Evolutionary conservation across 495 filamentous ascomycete genomes (phyloP).

Genomic region (Tuber brumale): DNA sequence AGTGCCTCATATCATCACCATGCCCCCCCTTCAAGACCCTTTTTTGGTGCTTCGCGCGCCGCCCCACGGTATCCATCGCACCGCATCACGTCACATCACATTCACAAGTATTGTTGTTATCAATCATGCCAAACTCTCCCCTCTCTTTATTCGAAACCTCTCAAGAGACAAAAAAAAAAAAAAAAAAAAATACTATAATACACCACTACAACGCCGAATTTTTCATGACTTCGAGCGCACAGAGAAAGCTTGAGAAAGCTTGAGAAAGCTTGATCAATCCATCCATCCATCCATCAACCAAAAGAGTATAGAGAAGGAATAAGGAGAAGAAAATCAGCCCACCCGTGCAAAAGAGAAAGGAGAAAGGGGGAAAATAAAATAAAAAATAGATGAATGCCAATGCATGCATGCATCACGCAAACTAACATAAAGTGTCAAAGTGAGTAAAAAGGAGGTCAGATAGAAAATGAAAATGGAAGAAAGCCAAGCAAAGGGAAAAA

Average conservation of each 20-base stretch:
- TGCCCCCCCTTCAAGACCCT: not conserved
- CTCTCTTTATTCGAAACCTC: not conserved
- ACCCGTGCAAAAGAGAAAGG: not conserved
- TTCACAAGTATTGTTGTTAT: not conserved
- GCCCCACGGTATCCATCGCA: not conserved
- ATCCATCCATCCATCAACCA: slow-evolving; percentile 6
- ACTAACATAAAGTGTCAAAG: slow-evolving; percentile 10
- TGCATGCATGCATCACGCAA: slow-evolving; percentile 35
- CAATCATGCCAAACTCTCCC: not conserved
- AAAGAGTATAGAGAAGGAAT: slow-evolving; percentile 17
- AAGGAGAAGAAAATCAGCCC: slow-evolving; percentile 10
- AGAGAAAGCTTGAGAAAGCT: not conserved
- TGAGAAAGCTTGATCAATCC: slow-evolving; percentile 4
- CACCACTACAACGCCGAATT: not conserved
- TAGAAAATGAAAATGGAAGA: slow-evolving; percentile 11
- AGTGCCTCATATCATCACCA: not conserved
- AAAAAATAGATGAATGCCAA: slow-evolving; percentile 33
- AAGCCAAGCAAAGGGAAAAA: not conserved
- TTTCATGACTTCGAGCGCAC: slow-evolving; percentile 3
- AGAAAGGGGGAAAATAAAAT: slow-evolving; percentile 7
- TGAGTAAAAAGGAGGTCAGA: slow-evolving; percentile 19
- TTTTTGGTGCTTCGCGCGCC: not conserved
- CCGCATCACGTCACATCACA: not conserved
- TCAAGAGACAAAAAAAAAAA: not conserved
- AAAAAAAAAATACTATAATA: not conserved